Conservation (phyloP, 2,329 filamentous ascomycete species). For the Cercospora brassicicola region DNA sequence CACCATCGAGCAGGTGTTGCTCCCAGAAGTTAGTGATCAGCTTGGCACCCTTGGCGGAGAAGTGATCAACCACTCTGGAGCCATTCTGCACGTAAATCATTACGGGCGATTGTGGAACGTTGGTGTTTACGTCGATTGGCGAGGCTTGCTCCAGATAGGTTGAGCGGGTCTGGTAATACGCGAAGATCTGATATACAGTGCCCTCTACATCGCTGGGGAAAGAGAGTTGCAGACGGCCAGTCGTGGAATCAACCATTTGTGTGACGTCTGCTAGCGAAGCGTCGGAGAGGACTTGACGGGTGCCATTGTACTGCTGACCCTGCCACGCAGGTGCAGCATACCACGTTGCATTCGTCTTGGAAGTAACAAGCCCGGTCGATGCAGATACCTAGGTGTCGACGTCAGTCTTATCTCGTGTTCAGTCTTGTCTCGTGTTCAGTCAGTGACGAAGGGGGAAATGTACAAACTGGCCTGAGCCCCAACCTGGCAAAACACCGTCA, state of each 20-base stretch:
- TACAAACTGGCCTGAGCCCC: slow-evolving; percentile 40
- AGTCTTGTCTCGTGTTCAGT: slow-evolving; percentile 15
- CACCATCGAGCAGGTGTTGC: slow-evolving; percentile 33
- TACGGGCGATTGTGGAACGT: slow-evolving; percentile 28
- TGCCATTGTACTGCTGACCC: slow-evolving; percentile 27
- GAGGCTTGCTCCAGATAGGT: slow-evolving; percentile 37
- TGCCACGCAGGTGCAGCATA: slow-evolving; percentile 16
- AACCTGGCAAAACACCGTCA: slow-evolving; percentile 42
- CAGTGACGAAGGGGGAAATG: slow-evolving; percentile 19
- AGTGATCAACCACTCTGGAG: slow-evolving; percentile 40
- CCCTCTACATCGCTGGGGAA: slow-evolving; percentile 29
- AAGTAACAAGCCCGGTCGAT: slow-evolving; percentile 21
- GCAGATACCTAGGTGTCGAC: slow-evolving; percentile 11
- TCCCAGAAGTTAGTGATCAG: slow-evolving; percentile 40
- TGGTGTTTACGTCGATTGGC: slow-evolving; percentile 30
- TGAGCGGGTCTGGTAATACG: slow-evolving; percentile 36
- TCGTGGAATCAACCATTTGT: slow-evolving; percentile 24
- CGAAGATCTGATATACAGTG: slow-evolving; percentile 34
- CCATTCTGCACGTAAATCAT: slow-evolving; percentile 37
- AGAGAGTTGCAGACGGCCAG: slow-evolving; percentile 30
- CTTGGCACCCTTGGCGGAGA: slow-evolving; percentile 34
- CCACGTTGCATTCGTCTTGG: slow-evolving; percentile 17
- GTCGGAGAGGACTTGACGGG: slow-evolving; percentile 29
- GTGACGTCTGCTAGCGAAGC: slow-evolving; percentile 36
- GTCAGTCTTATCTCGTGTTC: slow-evolving; percentile 11